Conservation (phyloP, 768 basidiomycete genomes). For the Lyophyllum atratum region DNA sequence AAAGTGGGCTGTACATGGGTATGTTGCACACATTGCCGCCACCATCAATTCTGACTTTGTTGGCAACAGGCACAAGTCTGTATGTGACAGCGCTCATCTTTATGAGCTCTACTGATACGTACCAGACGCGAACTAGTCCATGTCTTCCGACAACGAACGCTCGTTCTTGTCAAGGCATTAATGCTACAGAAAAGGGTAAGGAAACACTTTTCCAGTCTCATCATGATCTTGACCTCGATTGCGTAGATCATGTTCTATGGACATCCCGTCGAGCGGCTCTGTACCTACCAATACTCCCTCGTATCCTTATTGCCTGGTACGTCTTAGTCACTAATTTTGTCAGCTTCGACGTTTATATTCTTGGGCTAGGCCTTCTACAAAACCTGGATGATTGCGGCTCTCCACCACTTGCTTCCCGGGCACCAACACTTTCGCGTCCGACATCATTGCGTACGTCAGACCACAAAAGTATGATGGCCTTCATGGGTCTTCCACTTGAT, state of each 20-base stretch:
- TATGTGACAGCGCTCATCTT: slow-evolving; percentile 31
- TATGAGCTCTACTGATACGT: slow-evolving; percentile 8
- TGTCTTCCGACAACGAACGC: slow-evolving; percentile 88
- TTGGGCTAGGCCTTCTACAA: slow-evolving; percentile 71
- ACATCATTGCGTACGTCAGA: slow-evolving; percentile 88
- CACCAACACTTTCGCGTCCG: slow-evolving; percentile 60
- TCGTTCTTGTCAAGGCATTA: slow-evolving; percentile 92
- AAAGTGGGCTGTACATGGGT: slow-evolving; percentile 97
- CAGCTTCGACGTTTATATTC: background rate
- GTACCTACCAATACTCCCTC: slow-evolving; percentile 98
- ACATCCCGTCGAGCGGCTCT: slow-evolving; percentile 92
- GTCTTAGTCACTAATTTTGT: slow-evolving; percentile 14
- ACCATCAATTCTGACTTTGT: background rate
- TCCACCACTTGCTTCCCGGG: slow-evolving; percentile 72
- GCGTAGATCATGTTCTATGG: slow-evolving; percentile 93
- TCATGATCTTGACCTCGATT: slow-evolving; percentile 1
- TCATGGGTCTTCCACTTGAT: slow-evolving; percentile 91
- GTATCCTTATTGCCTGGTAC: slow-evolving; percentile 88
- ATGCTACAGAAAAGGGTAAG: slow-evolving; percentile 89
- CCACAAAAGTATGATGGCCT: slow-evolving; percentile 86
- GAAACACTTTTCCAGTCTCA: background rate
- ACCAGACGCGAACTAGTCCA: slow-evolving; percentile 88
- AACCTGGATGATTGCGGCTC: slow-evolving; percentile 91
- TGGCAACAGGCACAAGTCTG: slow-evolving; percentile 65
- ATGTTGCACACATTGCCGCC: slow-evolving; percentile 22